phyloP scores from a whole-genome alignment of 495 filamentous ascomycete genomes.

The Lepidopterella palustris region DNA sequence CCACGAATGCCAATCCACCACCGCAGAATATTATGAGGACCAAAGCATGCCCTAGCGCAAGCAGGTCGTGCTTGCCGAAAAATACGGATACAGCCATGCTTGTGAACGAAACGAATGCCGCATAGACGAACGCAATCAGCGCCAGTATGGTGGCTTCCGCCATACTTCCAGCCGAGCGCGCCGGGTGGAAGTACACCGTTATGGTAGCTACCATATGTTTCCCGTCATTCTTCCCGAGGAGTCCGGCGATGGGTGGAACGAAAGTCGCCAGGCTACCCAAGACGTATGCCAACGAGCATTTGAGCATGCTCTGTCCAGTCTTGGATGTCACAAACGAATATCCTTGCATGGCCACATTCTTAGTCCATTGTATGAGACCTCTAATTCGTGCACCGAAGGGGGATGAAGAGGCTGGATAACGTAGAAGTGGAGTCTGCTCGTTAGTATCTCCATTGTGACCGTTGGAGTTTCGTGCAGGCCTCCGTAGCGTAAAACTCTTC shows the following conservation, averaged over 20 bases:
- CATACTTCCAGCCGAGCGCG: slow-evolving; percentile 84
- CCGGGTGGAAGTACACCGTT: slow-evolving; percentile 96
- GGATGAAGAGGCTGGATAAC: slow-evolving; percentile 20
- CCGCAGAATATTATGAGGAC: slow-evolving; percentile 84
- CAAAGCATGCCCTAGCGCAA: slow-evolving; percentile 68
- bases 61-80: slow-evolving; percentile 59
- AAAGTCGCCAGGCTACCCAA: slow-evolving; percentile 86
- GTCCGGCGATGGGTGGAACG: slow-evolving; percentile 60
- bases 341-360: slow-evolving; percentile 6
- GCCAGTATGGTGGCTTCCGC: slow-evolving; percentile 82
- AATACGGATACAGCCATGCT: slow-evolving; percentile 83
- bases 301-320: slow-evolving; percentile 69
- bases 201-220: slow-evolving; percentile 94
- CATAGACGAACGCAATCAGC: slow-evolving; percentile 73
- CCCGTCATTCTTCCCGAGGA: slow-evolving; percentile 81
- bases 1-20: slow-evolving; percentile 81
- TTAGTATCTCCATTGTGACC: slow-evolving; percentile 9
- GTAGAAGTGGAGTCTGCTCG: slow-evolving; percentile 20
- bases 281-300: slow-evolving; percentile 89
- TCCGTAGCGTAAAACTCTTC: slow-evolving; percentile 51
- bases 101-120: slow-evolving; percentile 68
- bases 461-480: slow-evolving; percentile 20
- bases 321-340: slow-evolving; percentile 46
- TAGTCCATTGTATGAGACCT: not conserved
- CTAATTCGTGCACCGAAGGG: not conserved